phyloP scores from a whole-genome alignment of 495 filamentous ascomycete genomes.

The Terfezia boudieri region DNA sequence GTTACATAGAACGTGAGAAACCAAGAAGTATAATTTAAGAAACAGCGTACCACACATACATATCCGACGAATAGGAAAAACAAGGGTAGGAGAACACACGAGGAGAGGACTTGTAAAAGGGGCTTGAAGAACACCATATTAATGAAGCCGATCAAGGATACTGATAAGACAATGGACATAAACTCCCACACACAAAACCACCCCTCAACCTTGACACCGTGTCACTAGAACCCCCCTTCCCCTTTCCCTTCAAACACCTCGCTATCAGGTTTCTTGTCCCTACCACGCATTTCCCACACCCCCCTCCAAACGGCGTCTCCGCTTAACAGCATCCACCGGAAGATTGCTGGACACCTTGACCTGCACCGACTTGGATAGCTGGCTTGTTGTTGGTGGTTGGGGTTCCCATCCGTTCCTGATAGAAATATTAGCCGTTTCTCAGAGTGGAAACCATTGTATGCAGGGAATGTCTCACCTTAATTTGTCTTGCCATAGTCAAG shows the following conservation, averaged over 20 bases:
- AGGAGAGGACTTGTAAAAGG: background rate
- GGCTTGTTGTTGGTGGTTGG: slow-evolving; percentile 92
- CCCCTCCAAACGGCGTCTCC: background rate
- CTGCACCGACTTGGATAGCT: slow-evolving; percentile 80
- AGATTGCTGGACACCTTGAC: slow-evolving; percentile 81
- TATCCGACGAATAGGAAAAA: background rate
- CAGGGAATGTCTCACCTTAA: slow-evolving; percentile 33
- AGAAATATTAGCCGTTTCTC: background rate
- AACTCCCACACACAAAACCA: background rate
- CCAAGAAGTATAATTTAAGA: too few species aligned
- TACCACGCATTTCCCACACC: background rate
- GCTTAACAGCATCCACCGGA: slow-evolving; percentile 87
- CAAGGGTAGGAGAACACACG: background rate
- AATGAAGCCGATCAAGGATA: background rate
- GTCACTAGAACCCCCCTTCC: background rate
- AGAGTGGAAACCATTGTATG: too few species aligned
- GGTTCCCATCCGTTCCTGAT: slow-evolving; percentile 81
- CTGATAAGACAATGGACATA: background rate
- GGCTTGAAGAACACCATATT: background rate
- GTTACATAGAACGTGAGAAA: too few species aligned
- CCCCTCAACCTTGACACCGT: background rate
- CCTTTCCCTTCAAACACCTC: background rate
- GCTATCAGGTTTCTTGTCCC: background rate
- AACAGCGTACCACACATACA: too few species aligned
- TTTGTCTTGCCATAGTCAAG: slow-evolving; percentile 98